Conservation (phyloP, 805 yeast species). For the Scheffersomyces spartinae region DNA sequence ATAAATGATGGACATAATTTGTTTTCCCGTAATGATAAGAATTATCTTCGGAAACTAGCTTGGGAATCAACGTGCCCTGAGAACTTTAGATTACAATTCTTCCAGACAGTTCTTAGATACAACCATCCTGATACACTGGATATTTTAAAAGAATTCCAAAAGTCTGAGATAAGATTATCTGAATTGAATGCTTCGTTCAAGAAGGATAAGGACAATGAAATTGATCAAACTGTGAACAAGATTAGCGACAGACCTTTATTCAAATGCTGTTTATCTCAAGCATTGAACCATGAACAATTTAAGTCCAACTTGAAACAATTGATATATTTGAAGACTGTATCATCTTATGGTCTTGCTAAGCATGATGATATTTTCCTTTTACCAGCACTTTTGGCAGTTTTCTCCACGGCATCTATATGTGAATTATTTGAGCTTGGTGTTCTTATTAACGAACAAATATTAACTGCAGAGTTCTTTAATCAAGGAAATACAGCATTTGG, state of each 20-base stretch:
- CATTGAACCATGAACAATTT: constrained; percentile 8
- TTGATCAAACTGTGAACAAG: constrained; percentile 8
- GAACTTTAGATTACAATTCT: constrained; percentile 15
- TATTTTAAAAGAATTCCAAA: no score
- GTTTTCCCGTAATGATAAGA: constrained; percentile 18
- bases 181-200: no score
- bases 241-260: no score
- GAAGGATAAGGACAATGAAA: constrained; percentile 5
- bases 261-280: no score
- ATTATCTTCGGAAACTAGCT: constrained; percentile 16
- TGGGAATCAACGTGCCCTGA: constrained; percentile 27
- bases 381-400: constrained; percentile 19
- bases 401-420: constrained; percentile 13
- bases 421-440: constrained; percentile 21
- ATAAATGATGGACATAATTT: no score
- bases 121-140: no score
- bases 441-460: constrained; percentile 19
- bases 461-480: constrained; percentile 15
- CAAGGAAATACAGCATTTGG: constrained; percentile 15
- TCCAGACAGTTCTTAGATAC: constrained; percentile 15
- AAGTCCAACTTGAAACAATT: constrained; percentile 16
- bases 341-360: constrained; percentile 23
- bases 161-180: no score
- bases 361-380: constrained; percentile 30
- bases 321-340: constrained; percentile 25